Evolutionary conservation across 2,329 filamentous ascomycete genomes (phyloP), one percentile per base, ranked within the genome.

Genomic region (Pseudogymnoascus sp.): DNA sequence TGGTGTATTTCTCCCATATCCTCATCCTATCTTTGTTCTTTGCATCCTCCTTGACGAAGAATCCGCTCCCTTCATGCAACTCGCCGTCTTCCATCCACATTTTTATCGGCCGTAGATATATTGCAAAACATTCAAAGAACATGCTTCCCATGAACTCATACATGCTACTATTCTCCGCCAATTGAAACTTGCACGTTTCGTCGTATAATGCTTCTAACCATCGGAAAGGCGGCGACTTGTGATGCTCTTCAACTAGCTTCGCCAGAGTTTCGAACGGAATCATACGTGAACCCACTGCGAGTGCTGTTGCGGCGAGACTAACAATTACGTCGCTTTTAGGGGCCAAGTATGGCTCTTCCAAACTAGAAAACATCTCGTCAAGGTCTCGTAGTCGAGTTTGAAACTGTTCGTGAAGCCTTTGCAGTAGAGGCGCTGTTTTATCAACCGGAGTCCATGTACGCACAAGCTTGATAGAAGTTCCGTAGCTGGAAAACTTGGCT

Each of bases 31-130:
- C 81, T 66, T 87, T 82, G 33, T 83, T 77, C 3, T 79, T 78
- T 4, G 81, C 74, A 2, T 80, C 78, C 63, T 87, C 81, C 2
- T 81, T 81, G 4, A 96, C 81, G 69, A 96, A 96, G 71, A 96
- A 94, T 0, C 84, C 81, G 64, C 84, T 84, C 29, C 8, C 29
- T 66, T 92, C 86, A 1, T 81, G 80, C 3, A 96, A 76, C 61
- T 86, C 83, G 0, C 93, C 93, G 38, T 84, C 81, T 68, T 91
- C 86, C 86, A 96, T 93, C 93, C 93, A 97, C 13, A 81, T 77
- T 36, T 87, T 82, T 48, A 97, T 88, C 0, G 92, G 90, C 39
- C 85, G 85, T 38, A 95, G 80, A 72, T 96, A 97, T 1, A 91
- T 85, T 63, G 86, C 84, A 63, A 97, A 88, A 70, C 91, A 96